Evolutionary conservation across 1,284 basidiomycete species (phyloP).

Genomic region (Flammula alnicola): DNA sequence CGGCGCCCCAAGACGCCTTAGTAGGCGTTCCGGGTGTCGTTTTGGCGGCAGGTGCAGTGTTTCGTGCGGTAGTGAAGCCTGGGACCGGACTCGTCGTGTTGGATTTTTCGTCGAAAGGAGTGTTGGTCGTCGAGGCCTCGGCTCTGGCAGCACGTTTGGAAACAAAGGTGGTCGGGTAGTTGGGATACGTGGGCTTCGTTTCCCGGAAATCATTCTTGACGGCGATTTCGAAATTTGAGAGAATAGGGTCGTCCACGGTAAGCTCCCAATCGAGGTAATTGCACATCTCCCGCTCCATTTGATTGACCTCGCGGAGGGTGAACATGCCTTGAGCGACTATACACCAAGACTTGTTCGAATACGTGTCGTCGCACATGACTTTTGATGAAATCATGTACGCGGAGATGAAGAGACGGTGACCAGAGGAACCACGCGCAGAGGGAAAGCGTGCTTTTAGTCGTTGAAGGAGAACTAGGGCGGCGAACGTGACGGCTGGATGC

Average conservation of each 20-base stretch:
- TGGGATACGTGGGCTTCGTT: conserved; percentile 55
- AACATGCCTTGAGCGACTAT: conserved; percentile 95
- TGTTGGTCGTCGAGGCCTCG: conserved; percentile 47
- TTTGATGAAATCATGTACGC: conserved; percentile 94
- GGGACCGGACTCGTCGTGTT: conserved; percentile 54
- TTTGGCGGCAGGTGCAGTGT: not conserved
- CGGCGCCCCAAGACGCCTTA: conserved; percentile 21
- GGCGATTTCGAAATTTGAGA: conserved; percentile 66
- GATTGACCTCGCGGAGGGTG: conserved; percentile 88
- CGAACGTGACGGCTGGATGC: conserved; percentile 82
- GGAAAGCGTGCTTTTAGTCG: conserved; percentile 91
- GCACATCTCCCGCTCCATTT: conserved; percentile 96
- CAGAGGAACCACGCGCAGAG: conserved; percentile 89
- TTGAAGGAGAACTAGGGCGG: conserved; percentile 84
- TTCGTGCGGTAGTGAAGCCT: conserved; percentile 41
- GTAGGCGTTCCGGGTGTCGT: conserved; percentile 40
- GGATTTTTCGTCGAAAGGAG: conserved; percentile 55
- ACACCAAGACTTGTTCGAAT: conserved; percentile 95
- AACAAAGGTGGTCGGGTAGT: conserved; percentile 60
- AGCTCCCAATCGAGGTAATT: conserved; percentile 92
- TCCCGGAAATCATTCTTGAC: conserved; percentile 67
- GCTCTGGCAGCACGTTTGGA: conserved; percentile 53
- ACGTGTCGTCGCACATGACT: conserved; percentile 94
- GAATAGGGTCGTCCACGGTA: conserved; percentile 71
- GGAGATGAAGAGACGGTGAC: conserved; percentile 89